Evolutionary conservation across 2,329 filamentous ascomycete species (phyloP), one percentile per base, ranked within the genome.

Genomic region (Cyclaneusma minus): DNA sequence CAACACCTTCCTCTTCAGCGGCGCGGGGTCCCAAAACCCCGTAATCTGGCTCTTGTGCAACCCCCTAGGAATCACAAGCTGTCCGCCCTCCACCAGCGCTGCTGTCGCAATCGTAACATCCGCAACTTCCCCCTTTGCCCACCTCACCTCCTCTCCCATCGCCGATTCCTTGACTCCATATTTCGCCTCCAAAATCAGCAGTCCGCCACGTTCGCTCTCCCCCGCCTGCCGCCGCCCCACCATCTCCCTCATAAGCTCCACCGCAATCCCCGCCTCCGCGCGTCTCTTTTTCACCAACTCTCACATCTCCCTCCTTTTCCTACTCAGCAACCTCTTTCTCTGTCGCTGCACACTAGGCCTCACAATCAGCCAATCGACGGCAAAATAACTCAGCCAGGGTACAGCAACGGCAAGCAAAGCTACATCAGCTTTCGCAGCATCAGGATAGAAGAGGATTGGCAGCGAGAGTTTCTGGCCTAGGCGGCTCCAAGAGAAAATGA

Each of bases 71-170:
- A 58, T 49, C 20, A 45, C 38, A 26, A 57, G 37, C 34, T 57
- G 54, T 13, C 50, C 42, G 17, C 45, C 46, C 23, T 56, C 50
- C 8, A 58, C 54, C 28, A 55, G 38, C n/a, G 50, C 50, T 28
- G 54, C 54, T n/a, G 56, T 46, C 4, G 54, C 50, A 16, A 55
- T 47, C 3, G 53, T 56, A 16, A 56, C 54, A 39, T 57, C 51
- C 9, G 46, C 43, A 3, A 46, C 32, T 15, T 46, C 40, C 12
- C 38, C 31, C 15, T 47, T 13, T 4, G n/a, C 43, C 6, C n/a
- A 13, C 16, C 39, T 38, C 6, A 30, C 29, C 9, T 30, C 17
- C 32, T 41, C 44, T 13, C 34, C 37, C n/a, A n/a, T n/a, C n/a
- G n/a, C n/a, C 16, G 42, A 36, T 6, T 50, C 44, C 21, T 43